Evolutionary conservation across 2,329 filamentous ascomycete genomes (phyloP).

Genomic region (Decorospora gaudefroyi): DNA sequence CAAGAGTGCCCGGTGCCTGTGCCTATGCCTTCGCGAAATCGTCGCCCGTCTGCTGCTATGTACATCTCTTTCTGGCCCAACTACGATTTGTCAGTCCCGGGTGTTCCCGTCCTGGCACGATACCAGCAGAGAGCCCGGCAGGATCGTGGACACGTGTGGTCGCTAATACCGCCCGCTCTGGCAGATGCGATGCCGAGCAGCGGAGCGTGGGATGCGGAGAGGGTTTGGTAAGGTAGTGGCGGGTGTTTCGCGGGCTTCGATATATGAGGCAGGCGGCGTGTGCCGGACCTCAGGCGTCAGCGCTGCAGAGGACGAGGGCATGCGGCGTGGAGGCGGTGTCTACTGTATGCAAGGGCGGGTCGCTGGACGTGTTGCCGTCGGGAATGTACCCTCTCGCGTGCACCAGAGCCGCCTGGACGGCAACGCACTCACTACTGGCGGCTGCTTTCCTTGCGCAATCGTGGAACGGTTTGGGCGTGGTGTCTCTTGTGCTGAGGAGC

Average conservation of each 20-base stretch:
- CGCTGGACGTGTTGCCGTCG: conserved; percentile 9
- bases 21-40: conserved; percentile 52
- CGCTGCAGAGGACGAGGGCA: conserved; percentile 6
- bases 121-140: conserved; percentile 41
- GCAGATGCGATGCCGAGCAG: background rate
- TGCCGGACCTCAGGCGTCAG: conserved; percentile 13
- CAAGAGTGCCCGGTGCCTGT: conserved; percentile 50
- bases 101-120: conserved; percentile 27
- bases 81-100: conserved; percentile 19
- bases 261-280: conserved; percentile 7
- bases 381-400: conserved; percentile 21
- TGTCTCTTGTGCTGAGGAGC: conserved; percentile 8
- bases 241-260: conserved; percentile 14
- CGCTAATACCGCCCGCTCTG: conserved; percentile 2
- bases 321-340: conserved; percentile 7
- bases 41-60: conserved; percentile 45
- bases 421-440: conserved; percentile 4
- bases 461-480: conserved; percentile 13
- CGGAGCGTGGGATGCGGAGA: background rate
- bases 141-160: conserved; percentile 7
- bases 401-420: conserved; percentile 18
- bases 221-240: background rate
- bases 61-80: conserved; percentile 44
- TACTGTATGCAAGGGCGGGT: conserved; percentile 21
- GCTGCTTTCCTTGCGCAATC: conserved; percentile 14